A percentile compares a stretch with the other conserved stretches of the same genome.
Evolutionary conservation across 768 basidiomycete genomes (phyloP).

Genomic region (Suillus brevipes): DNA sequence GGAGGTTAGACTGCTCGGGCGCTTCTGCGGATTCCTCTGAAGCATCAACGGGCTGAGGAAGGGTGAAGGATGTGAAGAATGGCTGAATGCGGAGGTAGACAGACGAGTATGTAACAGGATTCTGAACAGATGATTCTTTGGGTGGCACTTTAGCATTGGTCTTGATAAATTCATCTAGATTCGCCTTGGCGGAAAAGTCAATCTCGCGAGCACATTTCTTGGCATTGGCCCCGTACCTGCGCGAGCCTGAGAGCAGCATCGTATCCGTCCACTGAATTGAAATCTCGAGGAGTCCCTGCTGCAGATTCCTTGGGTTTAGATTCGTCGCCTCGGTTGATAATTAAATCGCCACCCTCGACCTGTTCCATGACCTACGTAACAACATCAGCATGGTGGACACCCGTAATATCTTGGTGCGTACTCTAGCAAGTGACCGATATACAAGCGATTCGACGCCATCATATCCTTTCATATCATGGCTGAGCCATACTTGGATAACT

Average conservation of each 20-base stretch:
- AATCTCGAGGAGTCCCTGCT: constrained; percentile 53
- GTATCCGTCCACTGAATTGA: constrained; percentile 83
- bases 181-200: constrained; percentile 51
- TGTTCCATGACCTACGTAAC: constrained; percentile 83
- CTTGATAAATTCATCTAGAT: constrained; percentile 75
- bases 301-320: constrained; percentile 62
- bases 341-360: constrained; percentile 87
- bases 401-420: constrained; percentile 35
- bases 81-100: constrained; percentile 95
- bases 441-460: constrained; percentile 94
- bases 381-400: constrained; percentile 11
- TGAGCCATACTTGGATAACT: constrained; percentile 93
- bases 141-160: constrained; percentile 44
- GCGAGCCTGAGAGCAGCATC: constrained; percentile 83
- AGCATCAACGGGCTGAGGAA: constrained; percentile 34
- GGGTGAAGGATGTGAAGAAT: constrained; percentile 58
- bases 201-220: neutral
- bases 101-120: constrained; percentile 81
- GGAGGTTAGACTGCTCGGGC: constrained; percentile 42
- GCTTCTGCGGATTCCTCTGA: constrained; percentile 21
- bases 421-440: constrained; percentile 81
- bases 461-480: constrained; percentile 96
- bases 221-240: constrained; percentile 50
- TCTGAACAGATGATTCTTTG: constrained; percentile 36
- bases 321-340: constrained; percentile 82